Evolutionary conservation across 441 rosid genomes (phyloP), one percentile per base, ranked within the genome.

Genomic region (Omphalea diandra): DNA sequence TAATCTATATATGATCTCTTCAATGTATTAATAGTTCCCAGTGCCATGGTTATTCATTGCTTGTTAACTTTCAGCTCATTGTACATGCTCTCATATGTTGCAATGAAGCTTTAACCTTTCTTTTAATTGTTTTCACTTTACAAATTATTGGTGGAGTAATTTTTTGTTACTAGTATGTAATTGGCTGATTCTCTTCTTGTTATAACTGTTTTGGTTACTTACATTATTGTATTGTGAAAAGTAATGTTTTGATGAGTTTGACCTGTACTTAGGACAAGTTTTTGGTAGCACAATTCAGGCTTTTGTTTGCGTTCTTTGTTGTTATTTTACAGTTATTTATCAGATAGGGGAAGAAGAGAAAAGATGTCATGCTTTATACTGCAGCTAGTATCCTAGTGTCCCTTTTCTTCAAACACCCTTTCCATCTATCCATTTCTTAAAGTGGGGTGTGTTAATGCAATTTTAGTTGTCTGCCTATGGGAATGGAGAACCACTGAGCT

Each of bases 21-120:
- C 15, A 10, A 7, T 8, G 26, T 31, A 27, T 15, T 54, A 57
- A 52, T 73, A 64, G 46, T 55, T 55, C 59, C 41, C n/a, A 66
- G 14, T 55, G 46, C 15, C 11, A 33, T 41, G 56, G 14, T 20
- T 40, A 29, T 55, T 63, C 35, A 20, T 20, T 26, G 7, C 14
- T 63, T 54, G 4, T 20, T 5, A 14, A 12, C n/a, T n/a, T n/a
- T 52, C 6, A 49, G 36, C 31, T 60, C 38, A 32, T 20, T 8
- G 14, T 31, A 12, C 41, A 18, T 15, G 32, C 22, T 4, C 20
- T 9, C 29, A 32, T 56, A 20, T n/a, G 14, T 27, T 38, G 49
- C 33, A 35, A 5, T 36, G 35, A 46, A 47, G 18, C 31, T 15
- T 68, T 7, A 14, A 36, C 11, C 15, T 18, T 24, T 33, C n/a